These are phyloP conservation scores for Bipolaris victoriae DNA, from an alignment of 2,329 filamentous ascomycete species.

Conservation along the genomic window DNA sequence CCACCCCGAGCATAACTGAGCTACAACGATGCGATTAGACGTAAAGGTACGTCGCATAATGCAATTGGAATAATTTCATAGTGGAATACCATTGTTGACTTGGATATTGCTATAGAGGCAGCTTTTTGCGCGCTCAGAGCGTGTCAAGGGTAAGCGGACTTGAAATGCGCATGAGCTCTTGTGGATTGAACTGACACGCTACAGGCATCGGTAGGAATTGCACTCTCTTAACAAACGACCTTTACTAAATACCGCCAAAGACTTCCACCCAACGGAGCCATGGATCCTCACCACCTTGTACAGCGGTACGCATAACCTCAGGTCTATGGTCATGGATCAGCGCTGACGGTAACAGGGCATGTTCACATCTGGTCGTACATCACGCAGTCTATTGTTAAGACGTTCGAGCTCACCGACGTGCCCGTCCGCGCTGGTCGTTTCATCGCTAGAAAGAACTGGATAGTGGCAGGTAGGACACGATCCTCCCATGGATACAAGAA, in stretches of 20 bases:
- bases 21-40: constrained; percentile 53
- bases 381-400: constrained; percentile 84
- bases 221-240: constrained; percentile 4
- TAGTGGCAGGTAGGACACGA: constrained; percentile 72
- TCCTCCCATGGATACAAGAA: background rate
- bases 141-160: constrained; percentile 70
- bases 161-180: constrained; percentile 4
- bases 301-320: constrained; percentile 67
- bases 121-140: constrained; percentile 87
- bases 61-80: background rate
- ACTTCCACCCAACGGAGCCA: constrained; percentile 96
- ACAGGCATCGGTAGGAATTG: constrained; percentile 44
- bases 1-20: constrained; percentile 33
- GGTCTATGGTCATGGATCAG: constrained; percentile 7
- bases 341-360: constrained; percentile 69
- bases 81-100: constrained; percentile 44
- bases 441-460: constrained; percentile 98
- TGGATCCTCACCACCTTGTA: constrained; percentile 95
- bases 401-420: constrained; percentile 97
- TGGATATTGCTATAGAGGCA: constrained; percentile 67
- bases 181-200: constrained; percentile 31
- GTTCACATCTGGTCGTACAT: constrained; percentile 99
- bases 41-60: constrained; percentile 49
- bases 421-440: constrained; percentile 96
- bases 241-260: constrained; percentile 63